A percentile compares a stretch with the other conserved stretches of the same genome.
These are phyloP conservation scores for Xerocomus potaroensis DNA, from an alignment of 768 basidiomycete species.

Conservation along the genomic window DNA sequence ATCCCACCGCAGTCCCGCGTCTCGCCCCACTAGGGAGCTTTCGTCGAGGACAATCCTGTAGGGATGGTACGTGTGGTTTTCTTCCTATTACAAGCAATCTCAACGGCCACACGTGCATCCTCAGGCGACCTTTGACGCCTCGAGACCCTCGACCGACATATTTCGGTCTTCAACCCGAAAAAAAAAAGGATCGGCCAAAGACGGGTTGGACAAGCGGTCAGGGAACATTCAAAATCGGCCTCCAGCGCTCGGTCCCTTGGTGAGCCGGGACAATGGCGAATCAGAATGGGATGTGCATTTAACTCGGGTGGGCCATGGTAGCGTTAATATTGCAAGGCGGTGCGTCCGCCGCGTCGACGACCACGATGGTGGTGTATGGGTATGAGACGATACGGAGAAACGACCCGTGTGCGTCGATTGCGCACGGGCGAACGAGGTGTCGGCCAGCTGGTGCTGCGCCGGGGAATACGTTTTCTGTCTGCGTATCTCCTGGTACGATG, in stretches of 20 bases:
- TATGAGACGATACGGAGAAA: conserved; percentile 30
- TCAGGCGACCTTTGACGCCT: conserved; percentile 26
- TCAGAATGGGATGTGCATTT: conserved; percentile 38
- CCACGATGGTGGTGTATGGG: conserved; percentile 33
- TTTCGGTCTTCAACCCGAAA: conserved; percentile 24
- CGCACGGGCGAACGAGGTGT: conserved; percentile 29
- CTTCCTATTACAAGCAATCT: conserved; percentile 33
- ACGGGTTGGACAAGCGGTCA: conserved; percentile 29
- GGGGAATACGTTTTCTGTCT: conserved; percentile 29
- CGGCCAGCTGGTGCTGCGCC: conserved; percentile 27
- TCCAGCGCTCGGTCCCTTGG: conserved; percentile 16
- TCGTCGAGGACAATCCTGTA: conserved; percentile 13
- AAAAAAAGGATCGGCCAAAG: conserved; percentile 20
- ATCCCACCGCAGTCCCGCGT: conserved; percentile 4
- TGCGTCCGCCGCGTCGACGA: conserved; percentile 32
- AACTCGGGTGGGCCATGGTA: conserved; percentile 34
- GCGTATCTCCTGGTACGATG: conserved; percentile 5
- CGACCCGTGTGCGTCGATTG: conserved; percentile 30
- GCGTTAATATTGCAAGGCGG: conserved; percentile 35
- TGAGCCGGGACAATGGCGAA: conserved; percentile 5
- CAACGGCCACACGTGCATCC: not conserved
- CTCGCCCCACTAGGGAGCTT: not conserved
- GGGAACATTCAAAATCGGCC: conserved; percentile 28
- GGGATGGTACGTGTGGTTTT: conserved; percentile 23
- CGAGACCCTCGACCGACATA: conserved; percentile 22